A percentile compares a stretch with the other conserved stretches of the same genome.
Conservation (phyloP, 1,284 basidiomycete genomes). For the Trametes sp. region DNA sequence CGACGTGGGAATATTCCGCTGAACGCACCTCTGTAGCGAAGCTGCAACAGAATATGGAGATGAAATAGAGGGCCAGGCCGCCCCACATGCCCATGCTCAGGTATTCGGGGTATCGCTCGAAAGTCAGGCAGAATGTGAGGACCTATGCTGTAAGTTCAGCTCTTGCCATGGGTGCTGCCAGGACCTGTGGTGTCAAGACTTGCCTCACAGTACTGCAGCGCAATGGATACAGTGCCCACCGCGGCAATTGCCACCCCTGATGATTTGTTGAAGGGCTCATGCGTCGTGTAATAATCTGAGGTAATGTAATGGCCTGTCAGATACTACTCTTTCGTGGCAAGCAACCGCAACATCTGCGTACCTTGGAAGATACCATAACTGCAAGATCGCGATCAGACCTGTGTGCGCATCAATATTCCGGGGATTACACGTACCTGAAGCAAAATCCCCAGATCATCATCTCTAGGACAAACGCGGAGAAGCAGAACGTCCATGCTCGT, state of each 20-base stretch:
- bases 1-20: neutral
- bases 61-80: constrained; percentile 32
- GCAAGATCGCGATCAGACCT: neutral
- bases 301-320: constrained; percentile 3
- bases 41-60: constrained; percentile 37
- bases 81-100: constrained; percentile 35
- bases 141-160: constrained; percentile 16
- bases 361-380: constrained; percentile 38
- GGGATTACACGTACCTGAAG: constrained; percentile 20
- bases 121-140: constrained; percentile 33
- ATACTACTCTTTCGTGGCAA: constrained; percentile 19
- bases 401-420: neutral
- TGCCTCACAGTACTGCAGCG: constrained; percentile 34
- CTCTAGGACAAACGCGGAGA: constrained; percentile 38
- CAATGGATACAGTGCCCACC: constrained; percentile 35
- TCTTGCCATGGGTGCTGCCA: neutral
- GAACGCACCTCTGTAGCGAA: constrained; percentile 34
- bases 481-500: constrained; percentile 30
- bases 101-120: constrained; percentile 38
- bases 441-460: constrained; percentile 48
- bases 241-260: constrained; percentile 33
- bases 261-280: constrained; percentile 32
- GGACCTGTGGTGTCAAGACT: neutral
- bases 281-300: constrained; percentile 34
- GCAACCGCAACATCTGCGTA: neutral